Evolutionary conservation across 208 protist species (phyloP).

Genomic region (Crithidia acanthocephali): DNA sequence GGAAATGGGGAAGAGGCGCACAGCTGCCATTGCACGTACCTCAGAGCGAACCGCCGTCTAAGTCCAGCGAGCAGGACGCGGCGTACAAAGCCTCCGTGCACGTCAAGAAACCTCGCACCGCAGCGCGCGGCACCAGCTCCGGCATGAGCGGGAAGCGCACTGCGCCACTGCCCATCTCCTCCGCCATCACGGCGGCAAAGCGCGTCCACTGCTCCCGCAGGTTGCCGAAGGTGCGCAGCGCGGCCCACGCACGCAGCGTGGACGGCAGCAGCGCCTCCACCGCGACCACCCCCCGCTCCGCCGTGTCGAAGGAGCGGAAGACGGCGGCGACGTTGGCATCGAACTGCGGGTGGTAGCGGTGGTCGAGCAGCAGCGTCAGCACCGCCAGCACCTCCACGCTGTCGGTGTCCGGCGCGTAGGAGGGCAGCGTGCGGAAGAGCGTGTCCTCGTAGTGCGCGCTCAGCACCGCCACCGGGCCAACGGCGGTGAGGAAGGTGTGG

Average conservation of each 20-base stretch:
- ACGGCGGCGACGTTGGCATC: conserved; percentile 61
- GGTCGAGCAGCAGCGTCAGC: conserved; percentile 63
- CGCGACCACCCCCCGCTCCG: conserved; percentile 47
- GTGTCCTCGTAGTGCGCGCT: conserved; percentile 42
- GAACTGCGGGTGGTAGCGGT: conserved; percentile 62
- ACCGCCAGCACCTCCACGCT: conserved; percentile 35
- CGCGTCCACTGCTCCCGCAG: conserved; percentile 70
- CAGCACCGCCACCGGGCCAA: conserved; percentile 40
- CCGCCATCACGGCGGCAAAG: conserved; percentile 50
- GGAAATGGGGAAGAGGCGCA: neutral
- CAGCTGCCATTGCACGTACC: neutral
- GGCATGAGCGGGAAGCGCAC: conserved; percentile 35
- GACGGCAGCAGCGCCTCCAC: conserved; percentile 47
- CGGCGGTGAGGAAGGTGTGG: conserved; percentile 31
- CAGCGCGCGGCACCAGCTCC: conserved; percentile 34
- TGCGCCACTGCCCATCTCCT: conserved; percentile 28
- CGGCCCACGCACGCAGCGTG: conserved; percentile 63
- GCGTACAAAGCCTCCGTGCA: conserved; percentile 42
- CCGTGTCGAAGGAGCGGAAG: conserved; percentile 69
- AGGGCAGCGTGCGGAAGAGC: conserved; percentile 51
- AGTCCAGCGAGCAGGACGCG: conserved; percentile 56
- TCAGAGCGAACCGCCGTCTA: conserved; percentile 49
- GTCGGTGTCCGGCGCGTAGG: conserved; percentile 24
- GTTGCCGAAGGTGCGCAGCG: conserved; percentile 69
- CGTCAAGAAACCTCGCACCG: conserved; percentile 52